These are phyloP conservation scores for Solanum hybrid DNA, from an alignment of 305 asterid species.

Conservation along the genomic window DNA sequence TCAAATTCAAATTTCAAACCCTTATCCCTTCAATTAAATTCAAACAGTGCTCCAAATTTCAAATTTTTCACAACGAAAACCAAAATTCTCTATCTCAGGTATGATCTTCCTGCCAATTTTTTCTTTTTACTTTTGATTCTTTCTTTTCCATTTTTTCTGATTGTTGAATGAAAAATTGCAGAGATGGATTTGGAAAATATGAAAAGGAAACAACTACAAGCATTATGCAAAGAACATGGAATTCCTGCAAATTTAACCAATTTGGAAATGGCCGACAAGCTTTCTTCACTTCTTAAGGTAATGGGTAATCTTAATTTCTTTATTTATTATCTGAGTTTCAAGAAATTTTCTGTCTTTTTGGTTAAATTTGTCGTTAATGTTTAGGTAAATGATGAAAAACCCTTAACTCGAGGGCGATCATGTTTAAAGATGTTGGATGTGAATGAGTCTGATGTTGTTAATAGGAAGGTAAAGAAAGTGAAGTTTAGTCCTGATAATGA, in stretches of 20 bases:
- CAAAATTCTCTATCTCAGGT: conserved; percentile 3
- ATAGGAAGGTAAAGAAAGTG: conserved; percentile 51
- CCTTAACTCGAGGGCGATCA: conserved; percentile 17
- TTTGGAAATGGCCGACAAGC: conserved; percentile 45
- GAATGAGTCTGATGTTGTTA: conserved; percentile 22
- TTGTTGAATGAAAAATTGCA: background rate
- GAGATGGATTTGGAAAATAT: conserved; percentile 41
- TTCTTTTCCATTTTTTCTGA: background rate
- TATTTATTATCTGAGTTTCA: background rate
- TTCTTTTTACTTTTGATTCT: background rate
- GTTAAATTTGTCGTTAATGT: background rate
- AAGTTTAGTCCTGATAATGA: conserved; percentile 62
- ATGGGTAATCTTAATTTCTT: background rate
- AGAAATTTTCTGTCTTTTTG: background rate
- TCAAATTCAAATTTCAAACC: conserved; percentile 30
- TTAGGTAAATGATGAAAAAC: conserved; percentile 29
- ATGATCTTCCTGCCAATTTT: background rate
- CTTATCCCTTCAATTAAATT: conserved; percentile 1
- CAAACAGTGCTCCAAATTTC: background rate
- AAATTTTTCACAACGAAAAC: background rate
- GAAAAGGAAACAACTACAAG: conserved; percentile 58
- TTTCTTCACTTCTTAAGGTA: conserved; percentile 41
- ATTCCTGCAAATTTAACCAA: conserved; percentile 64
- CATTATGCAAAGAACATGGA: conserved; percentile 48
- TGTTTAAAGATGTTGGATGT: conserved; percentile 20